Evolutionary conservation across 2,329 filamentous ascomycete genomes (phyloP), one percentile per base, ranked within the genome.

Genomic region (Rhynchosporium agropyri): DNA sequence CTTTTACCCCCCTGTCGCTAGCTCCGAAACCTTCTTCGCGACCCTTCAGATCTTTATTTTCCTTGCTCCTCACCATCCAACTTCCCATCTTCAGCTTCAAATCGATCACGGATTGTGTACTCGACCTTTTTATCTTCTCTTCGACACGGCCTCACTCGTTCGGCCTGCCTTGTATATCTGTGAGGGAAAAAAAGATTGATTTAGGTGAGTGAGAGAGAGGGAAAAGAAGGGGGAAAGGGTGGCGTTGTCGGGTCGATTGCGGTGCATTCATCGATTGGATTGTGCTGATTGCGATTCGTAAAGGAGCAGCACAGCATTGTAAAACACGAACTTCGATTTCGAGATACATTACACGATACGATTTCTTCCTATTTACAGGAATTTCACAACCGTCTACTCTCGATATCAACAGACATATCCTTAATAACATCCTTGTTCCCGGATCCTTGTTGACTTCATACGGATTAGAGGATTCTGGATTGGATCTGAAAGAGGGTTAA

Each of bases 111-210:
- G 7, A 42, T 20, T 20, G 28, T 43, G n/a, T 56, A 36, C 26
- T 42, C 43, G 31, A 40, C 8, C 3, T 58, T 33, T 43, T 38
- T 43, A 29, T 40, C 26, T 13, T 29, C 12, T 57, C 58, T 40
- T 33, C 3, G 31, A 6, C 20, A 54, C 33, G 60, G 65, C 67
- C 69, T 70, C 69, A 70, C 69, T 70, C 69, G 69, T 68, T 70
- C 67, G 69, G 69, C 66, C 64, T 28, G 31, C 28, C n/a, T 49
- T 20, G 20, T 20, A 20, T 20, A 20, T 20, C 20, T 20, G 20
- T 20, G 20, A 20, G 1, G 36, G 15, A 38, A 51, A 55, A n/a
- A 38, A 20, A 50, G 31, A 58, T 57, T 56, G 56, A 61, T 54
- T 60, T 26, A 55, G 58, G 33, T n/a, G 33, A 31, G 40, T 63